Conservation (phyloP, 768 basidiomycete species). For the Termitomyces sp. region DNA sequence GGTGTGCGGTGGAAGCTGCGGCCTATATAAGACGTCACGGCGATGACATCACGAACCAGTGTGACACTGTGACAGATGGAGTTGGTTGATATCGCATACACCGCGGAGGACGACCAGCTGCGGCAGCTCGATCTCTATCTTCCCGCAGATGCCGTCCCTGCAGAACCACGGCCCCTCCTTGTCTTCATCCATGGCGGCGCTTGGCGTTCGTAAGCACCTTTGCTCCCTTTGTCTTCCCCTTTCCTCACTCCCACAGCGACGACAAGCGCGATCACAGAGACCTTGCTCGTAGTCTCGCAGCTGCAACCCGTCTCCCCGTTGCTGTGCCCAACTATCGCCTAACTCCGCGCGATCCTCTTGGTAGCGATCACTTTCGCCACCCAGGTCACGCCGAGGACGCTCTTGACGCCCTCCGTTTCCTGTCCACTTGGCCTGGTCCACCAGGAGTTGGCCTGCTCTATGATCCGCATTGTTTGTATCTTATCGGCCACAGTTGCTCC, state of each 20-base stretch:
- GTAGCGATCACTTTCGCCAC: conserved; percentile 43
- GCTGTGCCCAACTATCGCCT: conserved; percentile 78
- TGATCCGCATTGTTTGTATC: conserved; percentile 40
- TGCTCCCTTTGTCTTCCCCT: background rate
- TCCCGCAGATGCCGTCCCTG: conserved; percentile 16
- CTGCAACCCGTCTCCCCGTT: conserved; percentile 48
- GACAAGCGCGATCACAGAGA: conserved; percentile 59
- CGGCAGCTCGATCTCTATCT: conserved; percentile 56
- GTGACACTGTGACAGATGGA: conserved; percentile 18
- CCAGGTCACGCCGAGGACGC: conserved; percentile 69
- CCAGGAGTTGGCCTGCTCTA: conserved; percentile 21
- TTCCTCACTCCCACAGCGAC: conserved; percentile 39
- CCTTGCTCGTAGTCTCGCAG: conserved; percentile 50
- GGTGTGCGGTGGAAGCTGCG: background rate
- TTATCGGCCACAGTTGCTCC: conserved; percentile 78
- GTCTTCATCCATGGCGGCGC: conserved; percentile 83
- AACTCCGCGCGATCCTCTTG: conserved; percentile 39
- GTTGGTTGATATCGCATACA: conserved; percentile 36
- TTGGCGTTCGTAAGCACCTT: conserved; percentile 61
- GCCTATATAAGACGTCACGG: background rate
- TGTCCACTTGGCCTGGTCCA: conserved; percentile 43
- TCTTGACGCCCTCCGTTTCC: conserved; percentile 55
- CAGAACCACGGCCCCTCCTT: conserved; percentile 28
- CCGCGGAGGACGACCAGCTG: conserved; percentile 21
- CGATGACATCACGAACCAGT: conserved; percentile 13